phyloP scores from a whole-genome alignment of 139 green algal genomes.

The Chlorella sp. region DNA sequence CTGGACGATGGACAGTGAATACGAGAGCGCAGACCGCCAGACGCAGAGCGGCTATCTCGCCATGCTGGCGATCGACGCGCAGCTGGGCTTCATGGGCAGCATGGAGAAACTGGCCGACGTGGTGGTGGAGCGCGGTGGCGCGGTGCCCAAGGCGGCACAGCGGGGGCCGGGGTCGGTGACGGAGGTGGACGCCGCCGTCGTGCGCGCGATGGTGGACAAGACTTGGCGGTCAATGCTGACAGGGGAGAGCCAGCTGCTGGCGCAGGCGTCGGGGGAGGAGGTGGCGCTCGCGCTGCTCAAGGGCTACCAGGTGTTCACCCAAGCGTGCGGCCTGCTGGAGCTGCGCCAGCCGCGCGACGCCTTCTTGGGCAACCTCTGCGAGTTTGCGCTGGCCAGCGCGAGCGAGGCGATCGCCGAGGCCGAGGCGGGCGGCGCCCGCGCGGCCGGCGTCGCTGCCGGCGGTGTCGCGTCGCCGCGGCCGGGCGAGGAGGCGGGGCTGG shows the following conservation, averaged over 20 bases:
- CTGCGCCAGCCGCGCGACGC: conserved; percentile 69
- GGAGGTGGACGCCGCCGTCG: neutral
- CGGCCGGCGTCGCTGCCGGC: neutral
- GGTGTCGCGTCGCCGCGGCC: neutral
- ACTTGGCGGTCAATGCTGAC: conserved; percentile 58
- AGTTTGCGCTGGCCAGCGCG: conserved; percentile 61
- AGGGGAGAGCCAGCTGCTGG: conserved; percentile 53
- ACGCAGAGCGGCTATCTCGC: conserved; percentile 47
- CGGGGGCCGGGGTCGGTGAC: no score
- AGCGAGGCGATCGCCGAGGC: neutral
- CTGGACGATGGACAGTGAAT: conserved; percentile 49
- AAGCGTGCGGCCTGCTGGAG: conserved; percentile 57
- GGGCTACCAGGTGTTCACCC: conserved; percentile 57
- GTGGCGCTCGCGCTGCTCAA: conserved; percentile 52
- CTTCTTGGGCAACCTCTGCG: conserved; percentile 75
- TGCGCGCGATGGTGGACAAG: conserved; percentile 26
- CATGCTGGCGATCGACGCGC: conserved; percentile 62
- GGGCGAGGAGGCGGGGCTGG: conserved; percentile 6
- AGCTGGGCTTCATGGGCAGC: conserved; percentile 57
- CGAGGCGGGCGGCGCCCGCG: neutral
- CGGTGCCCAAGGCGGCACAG: no score
- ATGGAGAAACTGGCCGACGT: conserved; percentile 64
- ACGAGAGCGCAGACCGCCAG: conserved; percentile 21
- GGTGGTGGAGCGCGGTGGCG: conserved; percentile 29
- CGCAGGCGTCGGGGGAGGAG: conserved; percentile 34